Conservation (phyloP, 2,329 filamentous ascomycete genomes). For the Colletotrichum sansevieriae region DNA sequence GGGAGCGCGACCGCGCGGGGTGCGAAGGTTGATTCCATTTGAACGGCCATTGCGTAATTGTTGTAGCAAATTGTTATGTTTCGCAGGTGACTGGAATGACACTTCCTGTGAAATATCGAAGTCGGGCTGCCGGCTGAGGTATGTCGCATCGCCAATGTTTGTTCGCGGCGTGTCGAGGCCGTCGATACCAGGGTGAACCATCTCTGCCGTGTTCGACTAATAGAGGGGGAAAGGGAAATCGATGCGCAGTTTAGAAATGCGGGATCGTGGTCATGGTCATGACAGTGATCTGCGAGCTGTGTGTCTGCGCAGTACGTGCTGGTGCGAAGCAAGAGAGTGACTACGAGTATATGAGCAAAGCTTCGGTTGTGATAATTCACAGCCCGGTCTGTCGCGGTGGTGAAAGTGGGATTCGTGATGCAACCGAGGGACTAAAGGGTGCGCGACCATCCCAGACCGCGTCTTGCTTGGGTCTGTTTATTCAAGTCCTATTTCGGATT, state of each 20-base stretch:
- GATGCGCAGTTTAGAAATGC: conserved; percentile 30
- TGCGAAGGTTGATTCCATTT: conserved; percentile 72
- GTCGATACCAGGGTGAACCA: conserved; percentile 74
- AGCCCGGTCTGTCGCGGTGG: conserved; percentile 32
- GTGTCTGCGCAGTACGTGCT: conserved; percentile 10
- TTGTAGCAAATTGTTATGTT: conserved; percentile 81
- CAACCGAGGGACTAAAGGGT: conserved; percentile 33
- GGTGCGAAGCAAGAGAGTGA: conserved; percentile 11
- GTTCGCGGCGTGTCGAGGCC: conserved; percentile 89
- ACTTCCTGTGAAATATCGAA: conserved; percentile 90
- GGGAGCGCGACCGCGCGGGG: conserved; percentile 80
- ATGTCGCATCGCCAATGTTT: conserved; percentile 86
- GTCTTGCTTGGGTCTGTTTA: conserved; percentile 54
- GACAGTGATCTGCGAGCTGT: conserved; percentile 15
- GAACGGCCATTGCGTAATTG: conserved; percentile 77
- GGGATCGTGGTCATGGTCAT: conserved; percentile 29
- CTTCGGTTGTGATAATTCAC: conserved; percentile 27
- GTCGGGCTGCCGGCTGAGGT: conserved; percentile 76
- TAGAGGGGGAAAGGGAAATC: conserved; percentile 21
- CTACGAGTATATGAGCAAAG: conserved; percentile 9
- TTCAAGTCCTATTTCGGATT: conserved; percentile 53
- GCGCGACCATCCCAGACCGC: conserved; percentile 38
- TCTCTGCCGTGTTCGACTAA: conserved; percentile 53
- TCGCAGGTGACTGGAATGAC: conserved; percentile 83
- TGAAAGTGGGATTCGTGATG: conserved; percentile 34